Conservation (phyloP, 257 asterid species). For the Ilex aquifolium region DNA sequence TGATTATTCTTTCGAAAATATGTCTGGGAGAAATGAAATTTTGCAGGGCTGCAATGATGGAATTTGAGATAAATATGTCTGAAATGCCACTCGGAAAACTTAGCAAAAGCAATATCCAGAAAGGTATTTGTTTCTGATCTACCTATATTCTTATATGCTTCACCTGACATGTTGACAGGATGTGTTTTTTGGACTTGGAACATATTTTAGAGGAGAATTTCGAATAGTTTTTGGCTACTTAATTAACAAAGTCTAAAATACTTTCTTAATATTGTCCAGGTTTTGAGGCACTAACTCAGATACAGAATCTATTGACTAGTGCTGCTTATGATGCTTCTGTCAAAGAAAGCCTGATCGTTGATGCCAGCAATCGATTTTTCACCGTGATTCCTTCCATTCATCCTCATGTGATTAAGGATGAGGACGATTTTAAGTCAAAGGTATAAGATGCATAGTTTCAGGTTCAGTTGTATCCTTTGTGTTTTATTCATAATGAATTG, state of each 20-base stretch:
- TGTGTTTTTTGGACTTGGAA: too few species aligned
- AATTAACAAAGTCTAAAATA: not conserved
- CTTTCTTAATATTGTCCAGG: slow-evolving; percentile 38
- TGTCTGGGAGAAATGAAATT: slow-evolving; percentile 12
- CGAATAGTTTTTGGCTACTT: not conserved
- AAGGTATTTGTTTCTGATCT: slow-evolving; percentile 41
- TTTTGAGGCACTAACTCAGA: slow-evolving; percentile 92
- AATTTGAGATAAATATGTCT: slow-evolving; percentile 91
- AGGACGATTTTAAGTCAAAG: slow-evolving; percentile 75
- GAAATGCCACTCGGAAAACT: slow-evolving; percentile 99
- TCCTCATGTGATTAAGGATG: slow-evolving; percentile 86
- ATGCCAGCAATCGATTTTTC: slow-evolving; percentile 95
- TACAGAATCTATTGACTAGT: slow-evolving; percentile 61
- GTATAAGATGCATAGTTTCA: slow-evolving; percentile 24
- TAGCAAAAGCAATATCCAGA: slow-evolving; percentile 82
- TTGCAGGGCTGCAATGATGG: slow-evolving; percentile 99
- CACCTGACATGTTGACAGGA: not conserved
- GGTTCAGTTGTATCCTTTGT: too few species aligned
- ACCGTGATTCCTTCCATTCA: slow-evolving; percentile 90
- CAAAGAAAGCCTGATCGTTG: slow-evolving; percentile 68
- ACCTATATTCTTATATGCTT: not conserved
- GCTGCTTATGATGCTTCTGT: slow-evolving; percentile 36
- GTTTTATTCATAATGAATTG: too few species aligned
- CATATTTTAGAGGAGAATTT: not conserved
- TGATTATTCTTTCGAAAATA: slow-evolving; percentile 16